These are phyloP conservation scores for Nannizziopsis arthrosporioides DNA, from an alignment of 2,329 filamentous ascomycete species.

Conservation along the genomic window DNA sequence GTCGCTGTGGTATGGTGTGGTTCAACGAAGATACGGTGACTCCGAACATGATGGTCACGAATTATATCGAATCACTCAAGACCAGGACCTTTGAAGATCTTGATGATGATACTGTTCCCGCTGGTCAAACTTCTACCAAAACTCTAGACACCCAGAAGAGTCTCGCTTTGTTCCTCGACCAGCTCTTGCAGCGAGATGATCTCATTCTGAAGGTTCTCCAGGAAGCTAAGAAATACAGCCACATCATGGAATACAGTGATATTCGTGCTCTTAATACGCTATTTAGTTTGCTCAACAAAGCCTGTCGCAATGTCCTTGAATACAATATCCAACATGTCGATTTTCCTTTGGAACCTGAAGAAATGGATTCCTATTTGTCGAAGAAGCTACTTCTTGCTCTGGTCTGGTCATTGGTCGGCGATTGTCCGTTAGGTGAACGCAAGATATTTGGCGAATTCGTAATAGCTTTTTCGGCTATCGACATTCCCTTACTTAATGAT, in stretches of 20 bases:
- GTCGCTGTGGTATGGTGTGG: constrained; percentile 99
- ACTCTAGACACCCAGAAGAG: constrained; percentile 66
- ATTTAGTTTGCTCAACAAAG: constrained; percentile 91
- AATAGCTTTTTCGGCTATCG: constrained; percentile 69
- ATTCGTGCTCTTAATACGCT: constrained; percentile 83
- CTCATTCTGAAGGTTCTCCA: constrained; percentile 69
- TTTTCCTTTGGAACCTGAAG: constrained; percentile 81
- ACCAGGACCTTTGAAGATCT: constrained; percentile 84
- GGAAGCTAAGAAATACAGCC: constrained; percentile 65
- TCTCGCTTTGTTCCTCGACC: constrained; percentile 66
- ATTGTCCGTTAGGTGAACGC: constrained; percentile 78
- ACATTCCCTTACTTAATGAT: constrained; percentile 67
- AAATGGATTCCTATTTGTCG: constrained; percentile 76
- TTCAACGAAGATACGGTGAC: constrained; percentile 98
- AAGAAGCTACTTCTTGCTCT: constrained; percentile 90
- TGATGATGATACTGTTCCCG: constrained; percentile 75
- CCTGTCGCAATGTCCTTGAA: constrained; percentile 81
- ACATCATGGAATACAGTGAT: constrained; percentile 97
- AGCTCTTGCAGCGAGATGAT: constrained; percentile 63
- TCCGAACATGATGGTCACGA: constrained; percentile 77
- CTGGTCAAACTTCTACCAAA: constrained; percentile 64
- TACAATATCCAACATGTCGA: constrained; percentile 92
- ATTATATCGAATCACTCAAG: constrained; percentile 77
- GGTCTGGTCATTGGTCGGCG: constrained; percentile 91
- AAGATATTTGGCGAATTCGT: constrained; percentile 82